Base-by-base conservation (phyloP, 2,329 filamentous ascomycete species). In the Paecilomyces sp. region DNA sequence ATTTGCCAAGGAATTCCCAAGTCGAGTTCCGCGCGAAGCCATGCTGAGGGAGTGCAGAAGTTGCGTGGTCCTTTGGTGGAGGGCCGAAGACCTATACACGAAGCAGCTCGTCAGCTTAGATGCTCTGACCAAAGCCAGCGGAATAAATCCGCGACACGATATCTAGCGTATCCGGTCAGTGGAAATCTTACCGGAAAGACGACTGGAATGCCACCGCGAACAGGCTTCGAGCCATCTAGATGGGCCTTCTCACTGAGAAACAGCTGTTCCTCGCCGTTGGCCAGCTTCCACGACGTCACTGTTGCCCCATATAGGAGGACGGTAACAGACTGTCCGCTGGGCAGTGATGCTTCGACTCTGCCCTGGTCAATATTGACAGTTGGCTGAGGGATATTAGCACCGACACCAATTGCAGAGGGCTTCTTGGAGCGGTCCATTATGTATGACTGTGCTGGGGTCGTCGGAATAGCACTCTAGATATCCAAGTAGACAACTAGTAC, bases 241-340 rank as follows among this genome's bases (percentile, higher is more conserved):
- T 85, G 85, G 53, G 92, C 89, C 60, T 83, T 86, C 62, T 92
- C 85, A 76, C 90, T 94, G 66, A 97, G 71, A 83, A 91, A 97
- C 58, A 97, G 82, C 77, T 92, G 92, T 80, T 97, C 92, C 59
- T 85, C 79, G 55, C 89, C 89, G 60, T 84, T 81, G 61, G 86
- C 84, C 71, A 89, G 88, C 81, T 94, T 96, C 94, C 94, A 99
- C 76, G 89, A 94, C 61, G 90, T 87, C 55, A 99, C 89, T 0
- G 92, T 97, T 11, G 94, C 94, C 60, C 94, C 94, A 70, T 90
- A 90, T n/a, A 97, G 85, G 62, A 96, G 81, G 41, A 99, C 82
- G 65, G 91, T 87, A 66, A 96, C 85, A 58, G 86, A 90, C 78
- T 97, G 92, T 66, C 93, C 92, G 0, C 91, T 89, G 47, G 92